Conservation (phyloP, 768 basidiomycete species). For the Pleurotus cornucopiae region DNA sequence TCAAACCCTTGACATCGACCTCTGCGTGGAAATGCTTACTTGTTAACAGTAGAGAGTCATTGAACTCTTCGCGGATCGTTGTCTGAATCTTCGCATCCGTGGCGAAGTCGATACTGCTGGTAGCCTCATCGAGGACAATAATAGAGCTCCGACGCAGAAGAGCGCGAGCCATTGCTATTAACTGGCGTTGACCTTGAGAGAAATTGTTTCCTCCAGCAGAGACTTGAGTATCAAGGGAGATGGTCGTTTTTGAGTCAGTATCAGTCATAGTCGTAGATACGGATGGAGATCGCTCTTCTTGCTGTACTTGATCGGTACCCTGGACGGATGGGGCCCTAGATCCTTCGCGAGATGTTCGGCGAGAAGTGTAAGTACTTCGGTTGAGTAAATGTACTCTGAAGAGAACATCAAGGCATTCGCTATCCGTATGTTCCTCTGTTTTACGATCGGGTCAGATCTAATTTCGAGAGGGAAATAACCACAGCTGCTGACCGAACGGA, state of each 20-base stretch:
- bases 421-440: slow-evolving; percentile 71
- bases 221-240: slow-evolving; percentile 74
- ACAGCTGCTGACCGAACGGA: slow-evolving; percentile 49
- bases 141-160: slow-evolving; percentile 67
- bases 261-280: slow-evolving; percentile 45
- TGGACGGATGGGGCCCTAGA: slow-evolving; percentile 40
- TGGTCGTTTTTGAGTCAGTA: slow-evolving; percentile 46
- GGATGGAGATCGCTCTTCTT: slow-evolving; percentile 36
- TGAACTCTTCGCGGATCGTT: slow-evolving; percentile 85
- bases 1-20: background rate
- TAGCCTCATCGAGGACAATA: slow-evolving; percentile 80
- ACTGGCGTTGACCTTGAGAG: slow-evolving; percentile 87
- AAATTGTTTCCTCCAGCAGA: slow-evolving; percentile 88
- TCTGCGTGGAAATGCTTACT: slow-evolving; percentile 34
- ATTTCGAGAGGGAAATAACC: background rate
- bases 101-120: slow-evolving; percentile 81
- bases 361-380: slow-evolving; percentile 43
- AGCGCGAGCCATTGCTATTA: slow-evolving; percentile 84
- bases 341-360: slow-evolving; percentile 41
- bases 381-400: slow-evolving; percentile 76
- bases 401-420: slow-evolving; percentile 77
- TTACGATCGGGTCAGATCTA: background rate
- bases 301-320: slow-evolving; percentile 21
- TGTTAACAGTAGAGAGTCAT: slow-evolving; percentile 66
- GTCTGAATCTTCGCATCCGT: slow-evolving; percentile 90